Evolutionary conservation across 2,329 filamentous ascomycete genomes (phyloP).

Genomic region (Xylaria sp.): DNA sequence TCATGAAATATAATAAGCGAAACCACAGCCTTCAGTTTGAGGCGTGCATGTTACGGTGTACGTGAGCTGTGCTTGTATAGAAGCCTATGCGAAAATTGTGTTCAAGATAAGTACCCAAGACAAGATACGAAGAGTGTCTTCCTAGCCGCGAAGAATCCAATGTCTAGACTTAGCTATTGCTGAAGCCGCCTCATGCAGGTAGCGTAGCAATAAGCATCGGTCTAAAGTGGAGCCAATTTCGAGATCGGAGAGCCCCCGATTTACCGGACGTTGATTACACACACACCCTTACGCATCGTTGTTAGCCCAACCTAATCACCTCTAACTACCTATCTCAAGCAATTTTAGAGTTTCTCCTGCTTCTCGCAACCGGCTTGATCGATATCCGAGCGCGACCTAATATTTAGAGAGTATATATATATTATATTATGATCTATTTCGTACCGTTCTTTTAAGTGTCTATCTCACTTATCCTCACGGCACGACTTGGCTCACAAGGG

Average conservation of each 20-base stretch:
- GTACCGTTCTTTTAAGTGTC: too few species aligned
- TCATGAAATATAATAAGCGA: conserved; percentile 29
- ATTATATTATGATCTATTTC: background rate
- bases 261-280: conserved; percentile 8
- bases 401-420: background rate
- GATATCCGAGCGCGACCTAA: too few species aligned
- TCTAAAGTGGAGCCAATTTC: conserved; percentile 26
- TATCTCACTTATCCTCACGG: background rate
- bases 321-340: background rate
- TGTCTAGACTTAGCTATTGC: background rate
- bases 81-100: background rate
- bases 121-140: too few species aligned
- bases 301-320: background rate
- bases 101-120: background rate
- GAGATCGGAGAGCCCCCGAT: conserved; percentile 14
- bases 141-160: too few species aligned
- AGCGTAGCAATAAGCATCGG: conserved; percentile 9
- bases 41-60: background rate
- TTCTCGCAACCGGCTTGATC: background rate
- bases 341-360: background rate
- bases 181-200: background rate
- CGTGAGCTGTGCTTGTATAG: background rate
- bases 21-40: conserved; percentile 1
- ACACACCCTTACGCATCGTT: background rate
- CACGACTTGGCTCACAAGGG: too few species aligned